Evolutionary conservation across 257 asterid genomes (phyloP).

Genomic region (Coffea canephora): DNA sequence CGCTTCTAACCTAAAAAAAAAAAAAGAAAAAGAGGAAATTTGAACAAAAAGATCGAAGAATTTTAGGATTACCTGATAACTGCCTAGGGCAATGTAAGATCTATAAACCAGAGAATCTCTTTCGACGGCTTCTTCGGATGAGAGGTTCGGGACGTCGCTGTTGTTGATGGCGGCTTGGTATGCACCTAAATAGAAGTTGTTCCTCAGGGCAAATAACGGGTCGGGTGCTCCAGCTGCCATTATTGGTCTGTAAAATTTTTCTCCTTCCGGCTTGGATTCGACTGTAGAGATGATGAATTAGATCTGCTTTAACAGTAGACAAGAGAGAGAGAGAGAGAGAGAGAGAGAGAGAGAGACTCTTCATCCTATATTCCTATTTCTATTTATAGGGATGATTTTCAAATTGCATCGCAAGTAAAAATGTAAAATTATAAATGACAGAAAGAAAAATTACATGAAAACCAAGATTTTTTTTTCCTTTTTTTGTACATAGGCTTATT

Average conservation of each 20-base stretch:
- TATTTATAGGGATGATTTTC: too few species aligned
- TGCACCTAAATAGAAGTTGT: slow-evolving; percentile 88
- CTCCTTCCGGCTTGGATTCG: slow-evolving; percentile 20
- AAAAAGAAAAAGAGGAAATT: background rate
- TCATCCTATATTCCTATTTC: too few species aligned
- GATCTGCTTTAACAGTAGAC: too few species aligned
- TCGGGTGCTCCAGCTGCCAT: slow-evolving; percentile 74
- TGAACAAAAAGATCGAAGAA: background rate
- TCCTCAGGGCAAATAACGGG: slow-evolving; percentile 75
- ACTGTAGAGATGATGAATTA: slow-evolving; percentile 1
- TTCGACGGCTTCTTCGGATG: slow-evolving; percentile 74
- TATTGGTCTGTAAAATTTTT: slow-evolving; percentile 12
- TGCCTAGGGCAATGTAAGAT: slow-evolving; percentile 87
- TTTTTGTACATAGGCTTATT: too few species aligned
- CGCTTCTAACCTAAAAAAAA: background rate
- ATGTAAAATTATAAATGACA: too few species aligned
- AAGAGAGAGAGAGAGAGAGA: too few species aligned
- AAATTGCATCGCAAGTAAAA: too few species aligned
- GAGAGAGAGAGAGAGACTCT: too few species aligned
- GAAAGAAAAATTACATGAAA: too few species aligned
- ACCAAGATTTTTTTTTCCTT: too few species aligned
- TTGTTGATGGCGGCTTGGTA: slow-evolving; percentile 96
- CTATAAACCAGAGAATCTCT: slow-evolving; percentile 79
- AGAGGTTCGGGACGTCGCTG: slow-evolving; percentile 84
- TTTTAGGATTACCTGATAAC: slow-evolving; percentile 56